Conservation (phyloP, 768 basidiomycete genomes). For the Pulveroboletus sp. region DNA sequence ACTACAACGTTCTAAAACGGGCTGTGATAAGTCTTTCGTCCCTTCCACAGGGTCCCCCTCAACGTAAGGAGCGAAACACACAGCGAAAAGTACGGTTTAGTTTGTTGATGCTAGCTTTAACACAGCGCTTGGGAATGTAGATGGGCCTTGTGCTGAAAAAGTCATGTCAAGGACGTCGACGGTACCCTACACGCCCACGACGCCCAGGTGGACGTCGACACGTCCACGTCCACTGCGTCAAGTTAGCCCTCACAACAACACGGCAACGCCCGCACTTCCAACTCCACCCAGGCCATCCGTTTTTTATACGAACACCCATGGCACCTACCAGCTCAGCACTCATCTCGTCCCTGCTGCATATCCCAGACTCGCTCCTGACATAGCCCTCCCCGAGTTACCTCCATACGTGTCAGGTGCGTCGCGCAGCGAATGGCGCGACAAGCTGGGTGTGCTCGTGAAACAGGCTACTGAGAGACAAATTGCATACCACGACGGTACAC, state of each 20-base stretch:
- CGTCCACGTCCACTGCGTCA: slow-evolving; percentile 22
- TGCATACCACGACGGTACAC: no score
- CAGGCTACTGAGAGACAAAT: no score
- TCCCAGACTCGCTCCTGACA: slow-evolving; percentile 22
- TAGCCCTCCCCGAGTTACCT: slow-evolving; percentile 23
- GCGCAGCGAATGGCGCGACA: slow-evolving; percentile 8
- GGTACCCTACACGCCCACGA: slow-evolving; percentile 18
- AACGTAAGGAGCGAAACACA: no score
- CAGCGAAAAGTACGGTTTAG: no score
- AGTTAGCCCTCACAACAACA: slow-evolving; percentile 11
- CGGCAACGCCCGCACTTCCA: slow-evolving; percentile 18
- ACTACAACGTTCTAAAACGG: no score
- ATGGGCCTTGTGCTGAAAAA: no score
- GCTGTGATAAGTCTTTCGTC: no score
- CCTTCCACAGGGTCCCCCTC: no score
- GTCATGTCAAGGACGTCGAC: slow-evolving; percentile 8
- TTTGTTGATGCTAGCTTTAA: no score
- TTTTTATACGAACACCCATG: slow-evolving; percentile 18
- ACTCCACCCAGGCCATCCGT: slow-evolving; percentile 13
- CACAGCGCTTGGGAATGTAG: no score
- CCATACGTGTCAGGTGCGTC: not conserved
- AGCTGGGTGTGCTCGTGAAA: slow-evolving; percentile 10
- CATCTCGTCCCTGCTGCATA: slow-evolving; percentile 30
- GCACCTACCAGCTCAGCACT: slow-evolving; percentile 24
- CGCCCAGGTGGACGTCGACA: slow-evolving; percentile 16